Base-by-base conservation (phyloP, 2,329 filamentous ascomycete genomes). In the Microcyclospora tardicrescens region DNA sequence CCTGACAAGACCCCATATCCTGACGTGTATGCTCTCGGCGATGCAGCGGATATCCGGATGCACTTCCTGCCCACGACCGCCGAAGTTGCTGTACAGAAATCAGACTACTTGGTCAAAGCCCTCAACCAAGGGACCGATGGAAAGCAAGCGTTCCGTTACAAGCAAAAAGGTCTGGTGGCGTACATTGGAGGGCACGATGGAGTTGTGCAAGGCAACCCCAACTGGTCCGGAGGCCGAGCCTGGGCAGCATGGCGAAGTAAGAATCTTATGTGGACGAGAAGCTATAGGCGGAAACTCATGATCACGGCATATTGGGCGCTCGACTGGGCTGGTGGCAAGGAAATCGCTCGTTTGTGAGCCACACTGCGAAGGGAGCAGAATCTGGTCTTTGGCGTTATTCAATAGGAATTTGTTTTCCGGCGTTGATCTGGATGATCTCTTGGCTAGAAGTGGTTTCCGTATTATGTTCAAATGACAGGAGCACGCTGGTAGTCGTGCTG, bases 221-320 rank as follows among this genome's bases (percentile, higher is more conserved):
- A 62, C 14, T 66, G 62, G 62, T 64, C 58, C 15, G 64, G 63
- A 0, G 40, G 54, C 6, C 44, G 54, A 15, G 64, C 64, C 8
- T 67, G 63, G 64, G 37, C 65, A 33, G 63, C 62, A 0, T 67
- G 64, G 64, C 52, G 63, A 34, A 58, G 55, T 35, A 61, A 62
- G 16, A 58, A 51, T 40, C 30, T 57, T 15, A 41, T 45, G 11
- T 57, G 55, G 55, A 53, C 54, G 8, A 43, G 52, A 27, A 53
- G 46, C 35, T 56, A 53, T 51, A 40, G 55, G 14, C 38, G 53
- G 19, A 56, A 49, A 40, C 36, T 52, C 6, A 55, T 56, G 52
- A 56, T 57, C 30, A 43, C 47, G 40, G 45, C 51, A 16, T 54
- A 50, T 35, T 57, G 53, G 48, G 31, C 16, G 6, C 30, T 50